These are phyloP conservation scores for Aspergillus pseudoglaucus DNA, from an alignment of 2,329 filamentous ascomycete genomes.

Conservation along the genomic window DNA sequence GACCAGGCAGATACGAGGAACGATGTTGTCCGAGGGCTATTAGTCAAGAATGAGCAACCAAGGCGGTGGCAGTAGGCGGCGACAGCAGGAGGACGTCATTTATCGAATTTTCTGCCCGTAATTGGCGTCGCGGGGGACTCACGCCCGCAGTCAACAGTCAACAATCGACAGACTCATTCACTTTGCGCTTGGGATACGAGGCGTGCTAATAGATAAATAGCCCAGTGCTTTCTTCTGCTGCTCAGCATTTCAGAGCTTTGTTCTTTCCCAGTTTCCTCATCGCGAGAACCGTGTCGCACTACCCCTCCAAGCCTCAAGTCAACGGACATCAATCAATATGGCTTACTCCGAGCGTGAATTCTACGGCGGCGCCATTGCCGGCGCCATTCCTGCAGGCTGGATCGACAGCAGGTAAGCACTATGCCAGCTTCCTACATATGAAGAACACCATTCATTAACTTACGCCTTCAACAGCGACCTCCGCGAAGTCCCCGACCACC, in stretches of 20 bases:
- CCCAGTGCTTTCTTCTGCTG: neutral
- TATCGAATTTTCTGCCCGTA: neutral
- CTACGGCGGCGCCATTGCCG: conserved; percentile 32
- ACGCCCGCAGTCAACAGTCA: conserved; percentile 6
- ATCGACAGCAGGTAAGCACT: conserved; percentile 30
- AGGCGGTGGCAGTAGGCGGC: neutral
- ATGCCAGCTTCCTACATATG: neutral
- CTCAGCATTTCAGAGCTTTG: neutral
- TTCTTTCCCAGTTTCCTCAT: neutral
- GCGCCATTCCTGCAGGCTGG: conserved; percentile 28
- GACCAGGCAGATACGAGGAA: no score
- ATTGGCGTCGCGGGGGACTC: conserved; percentile 19
- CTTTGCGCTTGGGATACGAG: neutral
- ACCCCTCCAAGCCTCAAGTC: neutral
- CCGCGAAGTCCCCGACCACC: conserved; percentile 51
- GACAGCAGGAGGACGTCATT: conserved; percentile 9
- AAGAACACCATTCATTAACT: neutral
- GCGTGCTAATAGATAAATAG: neutral
- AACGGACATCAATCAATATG: conserved; percentile 16
- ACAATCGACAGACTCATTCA: neutral
- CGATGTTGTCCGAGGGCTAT: no score
- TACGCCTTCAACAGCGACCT: conserved; percentile 20
- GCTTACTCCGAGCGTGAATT: conserved; percentile 21
- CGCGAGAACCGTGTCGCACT: neutral
- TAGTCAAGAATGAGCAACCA: no score